Conservation (phyloP, 2,329 filamentous ascomycete species). For the Diaporthe nobilis region DNA sequence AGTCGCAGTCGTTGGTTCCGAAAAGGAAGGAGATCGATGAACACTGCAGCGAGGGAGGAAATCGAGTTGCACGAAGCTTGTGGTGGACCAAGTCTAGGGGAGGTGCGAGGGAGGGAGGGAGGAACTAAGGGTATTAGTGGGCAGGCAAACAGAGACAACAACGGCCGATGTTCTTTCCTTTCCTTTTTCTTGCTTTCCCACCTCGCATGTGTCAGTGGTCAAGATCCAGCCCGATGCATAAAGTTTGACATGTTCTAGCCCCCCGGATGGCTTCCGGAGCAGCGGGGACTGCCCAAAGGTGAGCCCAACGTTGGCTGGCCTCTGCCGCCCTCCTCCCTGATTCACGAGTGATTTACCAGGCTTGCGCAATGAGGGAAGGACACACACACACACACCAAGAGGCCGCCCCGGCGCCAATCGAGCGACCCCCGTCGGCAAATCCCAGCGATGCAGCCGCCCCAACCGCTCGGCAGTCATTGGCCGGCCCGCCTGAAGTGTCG, state of each 20-base stretch:
- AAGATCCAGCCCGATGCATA: constrained; percentile 12
- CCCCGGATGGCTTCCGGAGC: background rate
- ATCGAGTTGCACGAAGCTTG: background rate
- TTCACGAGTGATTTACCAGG: background rate
- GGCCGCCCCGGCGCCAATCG: constrained; percentile 35
- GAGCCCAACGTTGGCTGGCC: background rate
- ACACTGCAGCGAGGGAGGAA: background rate
- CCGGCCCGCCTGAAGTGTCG: background rate
- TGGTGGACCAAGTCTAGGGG: background rate
- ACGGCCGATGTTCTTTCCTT: background rate
- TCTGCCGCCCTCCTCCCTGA: background rate
- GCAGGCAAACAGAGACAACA: background rate
- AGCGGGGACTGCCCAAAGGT: background rate
- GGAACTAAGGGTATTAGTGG: background rate
- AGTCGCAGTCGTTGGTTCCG: background rate
- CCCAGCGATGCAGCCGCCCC: constrained; percentile 6
- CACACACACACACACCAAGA: constrained; percentile 1
- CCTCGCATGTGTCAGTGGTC: constrained; percentile 21
- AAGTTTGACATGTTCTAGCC: constrained; percentile 20
- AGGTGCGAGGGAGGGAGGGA: background rate
- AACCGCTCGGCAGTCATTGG: constrained; percentile 25
- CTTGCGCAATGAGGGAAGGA: background rate
- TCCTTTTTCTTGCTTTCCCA: background rate
- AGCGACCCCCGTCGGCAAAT: background rate
- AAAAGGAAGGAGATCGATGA: too few relatives aligned